Conservation (phyloP, 768 basidiomycete genomes). For the Russula foetens region DNA sequence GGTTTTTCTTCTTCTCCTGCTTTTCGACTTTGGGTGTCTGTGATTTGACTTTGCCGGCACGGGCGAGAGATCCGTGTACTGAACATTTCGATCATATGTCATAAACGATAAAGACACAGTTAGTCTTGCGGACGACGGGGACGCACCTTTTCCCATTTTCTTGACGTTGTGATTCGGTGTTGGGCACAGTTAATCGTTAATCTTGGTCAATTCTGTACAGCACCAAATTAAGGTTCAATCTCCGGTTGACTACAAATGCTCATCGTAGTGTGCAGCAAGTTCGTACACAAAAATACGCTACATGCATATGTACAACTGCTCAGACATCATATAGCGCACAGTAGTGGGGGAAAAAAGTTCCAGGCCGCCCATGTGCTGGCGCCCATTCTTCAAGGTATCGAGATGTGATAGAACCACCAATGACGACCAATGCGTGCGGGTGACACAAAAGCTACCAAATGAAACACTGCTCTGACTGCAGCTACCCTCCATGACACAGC, state of each 20-base stretch:
- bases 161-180: slow-evolving; percentile 16
- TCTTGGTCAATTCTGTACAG: slow-evolving; percentile 10
- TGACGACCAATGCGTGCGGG: background rate
- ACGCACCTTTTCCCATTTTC: slow-evolving; percentile 24
- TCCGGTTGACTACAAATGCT: background rate
- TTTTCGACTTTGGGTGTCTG: slow-evolving; percentile 97
- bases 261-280: too few species aligned
- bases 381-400: background rate
- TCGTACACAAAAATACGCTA: too few species aligned
- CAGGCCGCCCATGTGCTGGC: background rate
- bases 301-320: background rate
- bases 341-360: background rate
- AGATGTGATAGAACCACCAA: background rate
- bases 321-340: background rate
- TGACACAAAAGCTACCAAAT: background rate
- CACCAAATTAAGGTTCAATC: slow-evolving; percentile 1
- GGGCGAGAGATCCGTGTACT: slow-evolving; percentile 99
- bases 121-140: background rate
- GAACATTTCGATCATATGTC: slow-evolving; percentile 1
- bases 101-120: background rate
- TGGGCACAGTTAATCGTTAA: background rate
- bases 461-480: background rate
- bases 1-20: slow-evolving; percentile 98
- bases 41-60: slow-evolving; percentile 99
- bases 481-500: background rate